Evolutionary conservation across 257 asterid genomes (phyloP), one percentile per base, ranked within the genome.

Genomic region (Penstemon davidsonii): DNA sequence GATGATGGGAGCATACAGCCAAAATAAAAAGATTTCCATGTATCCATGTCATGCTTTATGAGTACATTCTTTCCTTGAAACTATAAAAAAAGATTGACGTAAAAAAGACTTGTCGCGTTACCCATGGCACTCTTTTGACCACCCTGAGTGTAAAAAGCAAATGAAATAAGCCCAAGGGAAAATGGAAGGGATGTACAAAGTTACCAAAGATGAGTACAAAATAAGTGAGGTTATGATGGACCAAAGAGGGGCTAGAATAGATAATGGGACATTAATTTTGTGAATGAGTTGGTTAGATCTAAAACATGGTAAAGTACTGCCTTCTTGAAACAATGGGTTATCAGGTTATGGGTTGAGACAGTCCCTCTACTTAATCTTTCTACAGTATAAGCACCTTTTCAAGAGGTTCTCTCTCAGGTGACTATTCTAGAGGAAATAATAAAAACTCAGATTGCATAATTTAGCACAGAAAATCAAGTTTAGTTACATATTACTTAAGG

Each of bases 401-500:
- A 49, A 18, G 15, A 38, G 15, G 53, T 49, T 36, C 42, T 33
- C 46, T 57, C 39, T 33, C 39, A 54, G 59, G 54, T 49, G 54
- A 12, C 4, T 3, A 7, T 46, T 46, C 51, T 46, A 49, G n/a
- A 12, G n/a, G 18, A 5, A 49, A 9, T 49, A 13, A 49, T 3
- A 49, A 2, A 6, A 6, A 53, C 4, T 13, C 37, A 6, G 39
- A 60, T 60, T 38, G 46, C 57, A 77, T 55, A 58, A 44, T 41
- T 41, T 49, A n/a, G 51, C 79, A 55, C 65, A 46, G 57, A 36
- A 50, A 54, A 37, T 36, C 18, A 1, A 38, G 4, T 43, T 41
- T 41, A 6, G 55, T 53, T 52, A 18, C 38, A 49, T 58, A 19
- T n/a, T 54, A 56, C 40, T 66, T 59, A 62, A 73, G 56, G 66